phyloP scores from a whole-genome alignment of 495 filamentous ascomycete species.

The Chaetomidium leptoderma region DNA sequence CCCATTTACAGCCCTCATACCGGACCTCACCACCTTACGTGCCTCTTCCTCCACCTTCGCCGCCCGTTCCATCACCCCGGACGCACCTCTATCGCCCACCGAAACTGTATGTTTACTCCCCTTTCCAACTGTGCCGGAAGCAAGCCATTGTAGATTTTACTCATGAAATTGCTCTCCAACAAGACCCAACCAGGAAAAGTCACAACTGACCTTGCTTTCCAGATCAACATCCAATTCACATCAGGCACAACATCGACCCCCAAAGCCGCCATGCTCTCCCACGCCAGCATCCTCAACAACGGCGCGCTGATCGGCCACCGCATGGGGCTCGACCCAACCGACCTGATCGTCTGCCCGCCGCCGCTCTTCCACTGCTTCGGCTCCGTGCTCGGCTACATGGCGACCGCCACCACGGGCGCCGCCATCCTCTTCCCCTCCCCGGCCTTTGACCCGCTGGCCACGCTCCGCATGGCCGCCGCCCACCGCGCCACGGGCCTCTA shows the following conservation, averaged over 20 bases:
- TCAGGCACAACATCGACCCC: constrained; percentile 85
- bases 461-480: constrained; percentile 66
- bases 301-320: constrained; percentile 65
- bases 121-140: too few relatives aligned
- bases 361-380: constrained; percentile 84
- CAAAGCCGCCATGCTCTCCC: constrained; percentile 87
- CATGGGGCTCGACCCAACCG: constrained; percentile 57
- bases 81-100: constrained; percentile 51
- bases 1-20: constrained; percentile 52
- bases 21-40: constrained; percentile 17
- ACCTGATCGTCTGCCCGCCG: constrained; percentile 65
- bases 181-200: background rate
- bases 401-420: constrained; percentile 81
- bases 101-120: constrained; percentile 52
- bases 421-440: constrained; percentile 82
- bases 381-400: constrained; percentile 87
- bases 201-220: background rate
- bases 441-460: constrained; percentile 75
- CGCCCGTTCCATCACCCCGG: constrained; percentile 40
- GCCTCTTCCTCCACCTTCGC: constrained; percentile 23
- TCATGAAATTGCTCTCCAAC: background rate
- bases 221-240: constrained; percentile 94
- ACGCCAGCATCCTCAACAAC: constrained; percentile 82
- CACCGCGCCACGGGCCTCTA: constrained; percentile 81
- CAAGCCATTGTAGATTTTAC: too few relatives aligned